Evolutionary conservation across 805 yeast genomes (phyloP).

Genomic region (Helenozyma rhizophorensis): DNA sequence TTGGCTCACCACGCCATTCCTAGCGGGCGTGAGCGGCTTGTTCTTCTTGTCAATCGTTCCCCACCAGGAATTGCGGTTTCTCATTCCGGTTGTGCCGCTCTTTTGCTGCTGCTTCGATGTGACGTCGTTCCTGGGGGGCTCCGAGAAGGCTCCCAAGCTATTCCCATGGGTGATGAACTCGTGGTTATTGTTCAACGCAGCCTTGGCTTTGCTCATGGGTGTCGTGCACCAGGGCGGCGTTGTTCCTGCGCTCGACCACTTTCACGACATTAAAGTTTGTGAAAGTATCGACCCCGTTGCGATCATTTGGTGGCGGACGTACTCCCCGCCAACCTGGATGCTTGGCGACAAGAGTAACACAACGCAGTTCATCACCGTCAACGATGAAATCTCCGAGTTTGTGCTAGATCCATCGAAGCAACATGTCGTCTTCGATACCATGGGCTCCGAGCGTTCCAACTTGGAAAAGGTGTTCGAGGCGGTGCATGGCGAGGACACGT

Average conservation of each 20-base stretch:
- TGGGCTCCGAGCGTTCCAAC: constrained; percentile 38
- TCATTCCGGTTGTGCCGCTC: constrained; percentile 75
- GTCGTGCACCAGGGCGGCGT: constrained; percentile 88
- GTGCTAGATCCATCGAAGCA: constrained; percentile 3
- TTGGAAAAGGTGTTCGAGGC: constrained; percentile 18
- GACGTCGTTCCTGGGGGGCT: constrained; percentile 17
- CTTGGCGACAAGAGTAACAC: constrained; percentile 29
- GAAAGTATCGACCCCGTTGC: constrained; percentile 20
- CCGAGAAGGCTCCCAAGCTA: constrained; percentile 1
- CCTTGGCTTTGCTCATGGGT: constrained; percentile 68
- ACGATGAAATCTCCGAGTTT: constrained; percentile 9
- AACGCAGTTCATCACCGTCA: constrained; percentile 13
- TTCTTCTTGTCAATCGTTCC: constrained; percentile 64
- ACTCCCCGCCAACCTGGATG: constrained; percentile 90
- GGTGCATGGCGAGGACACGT: constrained; percentile 10
- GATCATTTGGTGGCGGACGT: constrained; percentile 89
- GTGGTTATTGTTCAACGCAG: constrained; percentile 65
- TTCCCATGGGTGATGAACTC: constrained; percentile 23
- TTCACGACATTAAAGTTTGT: constrained; percentile 14
- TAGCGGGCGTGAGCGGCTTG: constrained; percentile 61
- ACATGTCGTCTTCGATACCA: constrained; percentile 37
- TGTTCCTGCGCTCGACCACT: constrained; percentile 53
- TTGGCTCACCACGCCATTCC: constrained; percentile 50
- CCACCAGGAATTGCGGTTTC: constrained; percentile 91
- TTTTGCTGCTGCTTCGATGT: constrained; percentile 54